These are phyloP conservation scores for Oehlia diaphana DNA, from an alignment of 192 early-diverging fungal species.

Conservation along the genomic window DNA sequence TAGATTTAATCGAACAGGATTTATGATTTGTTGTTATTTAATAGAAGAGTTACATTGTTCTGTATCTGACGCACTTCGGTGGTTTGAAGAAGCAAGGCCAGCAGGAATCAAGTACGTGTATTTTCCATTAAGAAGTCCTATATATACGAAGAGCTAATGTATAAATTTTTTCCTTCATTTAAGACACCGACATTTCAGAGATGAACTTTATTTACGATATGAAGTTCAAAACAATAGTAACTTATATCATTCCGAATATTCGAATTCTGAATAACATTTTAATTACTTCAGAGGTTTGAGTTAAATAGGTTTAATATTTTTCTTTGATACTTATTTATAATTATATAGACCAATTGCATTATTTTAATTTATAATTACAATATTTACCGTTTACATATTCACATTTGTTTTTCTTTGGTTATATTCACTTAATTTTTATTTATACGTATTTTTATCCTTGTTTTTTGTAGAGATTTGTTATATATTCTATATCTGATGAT, in stretches of 20 bases:
- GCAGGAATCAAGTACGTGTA: slow-evolving; percentile 44
- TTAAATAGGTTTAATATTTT: too few relatives aligned
- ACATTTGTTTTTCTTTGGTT: too few relatives aligned
- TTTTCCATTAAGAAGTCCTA: neutral
- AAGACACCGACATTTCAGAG: slow-evolving; percentile 58
- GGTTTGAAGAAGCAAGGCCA: slow-evolving; percentile 48
- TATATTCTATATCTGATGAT: too few relatives aligned
- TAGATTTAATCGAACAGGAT: slow-evolving; percentile 58
- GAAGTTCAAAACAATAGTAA: slow-evolving; percentile 29
- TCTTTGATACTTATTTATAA: too few relatives aligned
- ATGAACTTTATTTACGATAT: slow-evolving; percentile 57
- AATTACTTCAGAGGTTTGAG: neutral
- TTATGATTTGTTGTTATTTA: slow-evolving; percentile 57
- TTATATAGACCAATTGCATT: too few relatives aligned
- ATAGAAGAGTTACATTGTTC: slow-evolving; percentile 49
- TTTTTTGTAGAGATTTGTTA: too few relatives aligned
- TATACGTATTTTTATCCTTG: too few relatives aligned
- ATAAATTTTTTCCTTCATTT: neutral
- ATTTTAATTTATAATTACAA: too few relatives aligned
- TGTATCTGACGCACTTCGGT: slow-evolving; percentile 48
- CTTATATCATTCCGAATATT: slow-evolving; percentile 2
- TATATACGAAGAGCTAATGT: neutral
- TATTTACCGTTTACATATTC: too few relatives aligned
- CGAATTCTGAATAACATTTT: neutral
- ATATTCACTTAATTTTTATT: too few relatives aligned